These are phyloP conservation scores for Metschnikowia borealis DNA, from an alignment of 805 yeast genomes.

Conservation along the genomic window DNA sequence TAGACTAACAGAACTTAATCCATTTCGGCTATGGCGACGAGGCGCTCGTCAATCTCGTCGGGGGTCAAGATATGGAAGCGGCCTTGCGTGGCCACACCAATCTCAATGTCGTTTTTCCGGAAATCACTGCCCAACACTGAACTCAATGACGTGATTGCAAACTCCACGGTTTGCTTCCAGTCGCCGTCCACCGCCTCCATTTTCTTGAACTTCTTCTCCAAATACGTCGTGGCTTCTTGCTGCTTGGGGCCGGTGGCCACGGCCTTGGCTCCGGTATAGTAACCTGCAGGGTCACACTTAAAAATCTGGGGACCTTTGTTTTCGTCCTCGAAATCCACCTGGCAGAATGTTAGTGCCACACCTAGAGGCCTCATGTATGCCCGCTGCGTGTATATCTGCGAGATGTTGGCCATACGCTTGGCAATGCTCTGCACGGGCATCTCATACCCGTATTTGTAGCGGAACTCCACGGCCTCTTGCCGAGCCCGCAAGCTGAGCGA, in stretches of 20 bases:
- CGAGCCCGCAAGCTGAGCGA: slow-evolving; percentile 87
- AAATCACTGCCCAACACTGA: slow-evolving; percentile 89
- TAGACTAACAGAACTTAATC: slow-evolving; percentile 43
- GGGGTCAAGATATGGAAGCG: slow-evolving; percentile 71
- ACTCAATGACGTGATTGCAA: slow-evolving; percentile 81
- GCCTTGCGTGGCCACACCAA: slow-evolving; percentile 77
- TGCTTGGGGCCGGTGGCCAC: slow-evolving; percentile 96
- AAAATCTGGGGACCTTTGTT: slow-evolving; percentile 84
- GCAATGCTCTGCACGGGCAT: slow-evolving; percentile 93
- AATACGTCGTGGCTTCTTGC: slow-evolving; percentile 85
- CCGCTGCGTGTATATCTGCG: slow-evolving; percentile 94
- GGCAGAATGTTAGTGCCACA: slow-evolving; percentile 82
- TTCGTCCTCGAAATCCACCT: slow-evolving; percentile 68
- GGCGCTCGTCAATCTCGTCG: slow-evolving; percentile 91
- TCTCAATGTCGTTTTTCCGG: slow-evolving; percentile 87
- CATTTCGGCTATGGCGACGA: slow-evolving; percentile 93
- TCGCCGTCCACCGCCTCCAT: slow-evolving; percentile 68
- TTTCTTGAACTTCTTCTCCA: slow-evolving; percentile 84
- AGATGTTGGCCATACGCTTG: slow-evolving; percentile 91
- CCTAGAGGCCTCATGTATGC: slow-evolving; percentile 99
- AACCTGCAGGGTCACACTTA: slow-evolving; percentile 98
- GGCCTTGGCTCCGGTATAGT: slow-evolving; percentile 85
- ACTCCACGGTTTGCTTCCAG: slow-evolving; percentile 86
- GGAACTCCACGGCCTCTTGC: slow-evolving; percentile 92
- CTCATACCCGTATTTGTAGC: slow-evolving; percentile 91